Conservation (phyloP, 495 filamentous ascomycete species). For the Gamarada debralockiae region DNA sequence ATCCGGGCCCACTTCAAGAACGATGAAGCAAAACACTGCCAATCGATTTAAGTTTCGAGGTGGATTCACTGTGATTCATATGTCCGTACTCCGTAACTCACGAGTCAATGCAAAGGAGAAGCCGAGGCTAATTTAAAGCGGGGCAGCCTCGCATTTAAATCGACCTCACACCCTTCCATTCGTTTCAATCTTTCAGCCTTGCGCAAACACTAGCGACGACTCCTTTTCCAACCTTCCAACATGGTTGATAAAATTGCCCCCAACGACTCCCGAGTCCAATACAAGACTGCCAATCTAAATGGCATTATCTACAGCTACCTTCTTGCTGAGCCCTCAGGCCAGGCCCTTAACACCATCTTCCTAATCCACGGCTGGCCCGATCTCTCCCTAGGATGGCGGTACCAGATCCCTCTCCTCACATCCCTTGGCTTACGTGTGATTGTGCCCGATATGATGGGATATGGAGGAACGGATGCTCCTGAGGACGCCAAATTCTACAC, state of each 20-base stretch:
- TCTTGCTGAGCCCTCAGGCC: constrained; percentile 48
- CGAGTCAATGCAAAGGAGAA: not conserved
- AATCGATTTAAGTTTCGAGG: too few species aligned
- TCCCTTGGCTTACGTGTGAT: constrained; percentile 66
- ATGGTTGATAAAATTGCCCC: constrained; percentile 56
- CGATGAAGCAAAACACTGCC: too few species aligned
- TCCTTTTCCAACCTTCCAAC: constrained; percentile 28
- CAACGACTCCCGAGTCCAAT: constrained; percentile 59
- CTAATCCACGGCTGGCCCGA: constrained; percentile 64
- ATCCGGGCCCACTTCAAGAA: too few species aligned
- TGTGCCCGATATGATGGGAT: constrained; percentile 78
- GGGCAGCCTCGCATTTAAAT: constrained; percentile 3
- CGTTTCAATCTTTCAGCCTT: not conserved
- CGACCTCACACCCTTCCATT: constrained; percentile 4
- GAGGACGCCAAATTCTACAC: constrained; percentile 53
- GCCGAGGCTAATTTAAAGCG: not conserved
- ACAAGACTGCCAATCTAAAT: constrained; percentile 56
- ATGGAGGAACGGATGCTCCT: constrained; percentile 66
- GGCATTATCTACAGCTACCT: constrained; percentile 70
- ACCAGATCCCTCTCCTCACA: constrained; percentile 74
- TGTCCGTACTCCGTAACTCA: too few species aligned
- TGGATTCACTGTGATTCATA: too few species aligned
- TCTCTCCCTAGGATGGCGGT: constrained; percentile 69
- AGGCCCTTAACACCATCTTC: constrained; percentile 58
- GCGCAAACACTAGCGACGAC: not conserved